A percentile compares a stretch with the other conserved stretches of the same genome.
Conservation (phyloP, 805 yeast genomes). For the Ogataea trehaloabstinens region DNA sequence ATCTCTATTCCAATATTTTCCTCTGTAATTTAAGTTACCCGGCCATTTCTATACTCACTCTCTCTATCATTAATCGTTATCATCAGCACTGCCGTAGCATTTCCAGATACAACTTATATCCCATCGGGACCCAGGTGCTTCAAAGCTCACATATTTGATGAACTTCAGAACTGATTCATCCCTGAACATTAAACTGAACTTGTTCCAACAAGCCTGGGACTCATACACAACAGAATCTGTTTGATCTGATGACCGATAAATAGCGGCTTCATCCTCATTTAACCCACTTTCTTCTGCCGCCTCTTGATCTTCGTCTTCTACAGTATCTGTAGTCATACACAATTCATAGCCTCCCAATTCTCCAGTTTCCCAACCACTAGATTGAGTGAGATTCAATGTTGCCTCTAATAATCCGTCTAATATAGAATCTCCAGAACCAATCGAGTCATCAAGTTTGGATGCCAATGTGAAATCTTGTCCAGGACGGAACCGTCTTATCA, state of each 20-base stretch:
- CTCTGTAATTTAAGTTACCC: neutral
- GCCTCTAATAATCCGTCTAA: constrained; percentile 68
- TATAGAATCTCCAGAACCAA: constrained; percentile 31
- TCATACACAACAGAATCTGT: constrained; percentile 79
- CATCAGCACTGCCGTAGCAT: constrained; percentile 48
- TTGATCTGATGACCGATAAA: constrained; percentile 62
- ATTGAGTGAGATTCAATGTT: constrained; percentile 78
- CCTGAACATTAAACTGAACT: constrained; percentile 69
- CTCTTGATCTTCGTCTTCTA: constrained; percentile 39
- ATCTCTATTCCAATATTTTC: neutral
- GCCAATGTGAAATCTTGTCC: constrained; percentile 94
- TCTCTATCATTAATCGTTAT: constrained; percentile 23
- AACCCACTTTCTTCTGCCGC: constrained; percentile 41
- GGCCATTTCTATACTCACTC: neutral
- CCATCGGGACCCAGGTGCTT: constrained; percentile 92
- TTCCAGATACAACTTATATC: constrained; percentile 83
- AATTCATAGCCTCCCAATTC: constrained; percentile 94
- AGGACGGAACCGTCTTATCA: constrained; percentile 88
- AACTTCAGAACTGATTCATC: constrained; percentile 88
- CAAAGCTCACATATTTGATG: constrained; percentile 84
- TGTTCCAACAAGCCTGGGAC: constrained; percentile 82
- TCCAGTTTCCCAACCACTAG: constrained; percentile 82
- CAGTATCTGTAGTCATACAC: constrained; percentile 66
- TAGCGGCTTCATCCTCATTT: constrained; percentile 76
- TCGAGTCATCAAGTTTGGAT: constrained; percentile 44